Evolutionary conservation across 495 filamentous ascomycete species (phyloP), one percentile per base, ranked within the genome.

Genomic region (Acidiella bohemica): DNA sequence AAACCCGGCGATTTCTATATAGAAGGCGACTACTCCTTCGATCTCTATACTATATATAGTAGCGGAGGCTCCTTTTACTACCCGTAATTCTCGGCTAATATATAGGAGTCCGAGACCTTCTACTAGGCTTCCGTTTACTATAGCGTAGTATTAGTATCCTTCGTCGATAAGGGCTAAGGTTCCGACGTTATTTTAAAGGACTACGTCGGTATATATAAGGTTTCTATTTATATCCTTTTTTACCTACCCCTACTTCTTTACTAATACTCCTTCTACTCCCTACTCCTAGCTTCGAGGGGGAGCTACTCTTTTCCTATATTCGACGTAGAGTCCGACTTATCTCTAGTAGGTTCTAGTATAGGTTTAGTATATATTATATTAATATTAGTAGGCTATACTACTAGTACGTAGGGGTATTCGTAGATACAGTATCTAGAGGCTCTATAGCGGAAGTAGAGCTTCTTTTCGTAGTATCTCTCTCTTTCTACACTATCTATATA

Each of bases 361-460:
- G 17, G 33, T 17, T 4, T 18, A 6, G 33, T 17, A 17, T 17
- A 5, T 19, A 17, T 18, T 11, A 19, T 22, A 13, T 25, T 39
- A 39, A 26, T 39, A 25, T 9, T 14, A 6, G 21, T 39, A 26
- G 16, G 25, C 22, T 5, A 5, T 13, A 39, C 5, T 16, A 17
- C 14, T 6, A 17, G 10, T 5, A n/a, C 16, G 16, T 26, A 26
- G 5, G 12, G 21, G 16, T 19, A 26, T n/a, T 39, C 21, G 7
- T 16, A 26, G 28, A 26, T 39, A 25, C 28, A 39, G 21, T 39
- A 39, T 39, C 36, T 39, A 39, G 6, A 14, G 11, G 8, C 36
- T 39, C 21, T 16, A 10, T 27, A 26, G 5, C 36, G 21, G 21
- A 39, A 39, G 23, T 39, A 39, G 18, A 36, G 33, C 19, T 36